Percentiles rank a stretch among this genome's conserved stretches.
Evolutionary conservation across 2,329 filamentous ascomycete species (phyloP).

Genomic region (Cladobotryum mycophilum): DNA sequence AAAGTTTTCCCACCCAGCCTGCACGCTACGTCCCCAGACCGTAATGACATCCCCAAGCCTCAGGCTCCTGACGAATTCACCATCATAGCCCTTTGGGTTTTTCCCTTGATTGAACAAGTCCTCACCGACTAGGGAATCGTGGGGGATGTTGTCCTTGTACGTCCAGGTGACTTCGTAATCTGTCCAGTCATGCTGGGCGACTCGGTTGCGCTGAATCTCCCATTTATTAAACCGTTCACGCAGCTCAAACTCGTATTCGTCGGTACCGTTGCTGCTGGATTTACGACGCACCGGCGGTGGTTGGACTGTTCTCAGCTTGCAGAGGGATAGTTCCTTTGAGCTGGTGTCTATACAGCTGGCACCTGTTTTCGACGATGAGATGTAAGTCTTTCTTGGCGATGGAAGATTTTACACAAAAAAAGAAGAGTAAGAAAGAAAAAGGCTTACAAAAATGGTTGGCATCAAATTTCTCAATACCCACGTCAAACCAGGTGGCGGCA

Average conservation of each 20-base stretch:
- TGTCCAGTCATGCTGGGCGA: slow-evolving; percentile 26
- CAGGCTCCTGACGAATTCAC: slow-evolving; percentile 49
- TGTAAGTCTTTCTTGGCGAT: not conserved
- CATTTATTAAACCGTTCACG: slow-evolving; percentile 20
- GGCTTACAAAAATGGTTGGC: slow-evolving; percentile 16
- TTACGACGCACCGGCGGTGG: not conserved
- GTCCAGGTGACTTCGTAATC: slow-evolving; percentile 49
- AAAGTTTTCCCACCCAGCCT: slow-evolving; percentile 46
- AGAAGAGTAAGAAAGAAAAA: too few relatives aligned
- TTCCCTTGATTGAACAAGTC: slow-evolving; percentile 37
- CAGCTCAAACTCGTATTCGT: not conserved
- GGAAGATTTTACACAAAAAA: not conserved
- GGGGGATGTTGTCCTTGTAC: slow-evolving; percentile 40
- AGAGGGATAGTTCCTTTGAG: not conserved
- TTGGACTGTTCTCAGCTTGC: slow-evolving; percentile 6
- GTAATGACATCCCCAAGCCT: slow-evolving; percentile 55
- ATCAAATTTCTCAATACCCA: slow-evolving; percentile 52
- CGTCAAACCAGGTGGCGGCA: slow-evolving; percentile 60
- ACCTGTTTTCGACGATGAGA: not conserved
- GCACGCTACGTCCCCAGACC: slow-evolving; percentile 54
- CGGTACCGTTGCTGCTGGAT: not conserved
- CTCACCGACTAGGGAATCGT: slow-evolving; percentile 35
- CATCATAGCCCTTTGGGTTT: slow-evolving; percentile 44
- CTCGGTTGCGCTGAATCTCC: slow-evolving; percentile 44
- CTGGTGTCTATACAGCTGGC: not conserved